Conservation (phyloP, 352 stramenopile species). For the Pelagophyceae sp. region DNA sequence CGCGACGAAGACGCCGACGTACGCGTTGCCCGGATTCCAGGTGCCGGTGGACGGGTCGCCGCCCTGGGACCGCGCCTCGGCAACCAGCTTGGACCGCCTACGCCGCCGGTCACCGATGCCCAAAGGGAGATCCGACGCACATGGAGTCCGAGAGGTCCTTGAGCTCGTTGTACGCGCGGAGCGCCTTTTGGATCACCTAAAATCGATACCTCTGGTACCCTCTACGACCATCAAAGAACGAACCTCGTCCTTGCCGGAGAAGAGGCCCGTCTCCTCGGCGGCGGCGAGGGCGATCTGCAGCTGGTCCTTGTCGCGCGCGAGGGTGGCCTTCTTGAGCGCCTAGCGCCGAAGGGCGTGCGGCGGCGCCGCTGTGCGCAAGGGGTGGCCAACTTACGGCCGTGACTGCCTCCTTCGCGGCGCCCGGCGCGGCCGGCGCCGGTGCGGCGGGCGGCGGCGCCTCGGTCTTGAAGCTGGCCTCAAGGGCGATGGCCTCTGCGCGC, state of each 20-base stretch:
- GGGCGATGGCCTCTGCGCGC: too few species aligned
- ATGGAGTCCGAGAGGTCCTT: conserved; percentile 4
- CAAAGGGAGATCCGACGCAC: too few species aligned
- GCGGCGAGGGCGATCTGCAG: conserved; percentile 5
- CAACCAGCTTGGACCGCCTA: neutral
- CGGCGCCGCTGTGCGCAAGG: too few species aligned
- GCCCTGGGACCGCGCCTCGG: neutral
- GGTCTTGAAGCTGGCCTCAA: too few species aligned
- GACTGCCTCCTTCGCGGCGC: neutral
- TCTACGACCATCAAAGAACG: neutral
- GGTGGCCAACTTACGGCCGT: neutral
- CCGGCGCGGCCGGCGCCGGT: too few species aligned
- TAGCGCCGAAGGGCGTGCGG: neutral
- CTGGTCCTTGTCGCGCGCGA: conserved; percentile 8
- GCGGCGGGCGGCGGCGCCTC: too few species aligned
- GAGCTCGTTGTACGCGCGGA: conserved; percentile 7
- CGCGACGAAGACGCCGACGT: neutral
- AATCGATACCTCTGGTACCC: neutral
- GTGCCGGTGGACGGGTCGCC: neutral
- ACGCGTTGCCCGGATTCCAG: neutral
- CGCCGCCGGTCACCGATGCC: too few species aligned
- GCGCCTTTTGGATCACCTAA: neutral
- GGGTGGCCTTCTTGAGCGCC: neutral
- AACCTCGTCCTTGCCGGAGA: neutral
- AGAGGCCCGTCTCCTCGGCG: neutral